phyloP scores from a whole-genome alignment of 768 basidiomycete species.

The Auricularia auricula-judae region DNA sequence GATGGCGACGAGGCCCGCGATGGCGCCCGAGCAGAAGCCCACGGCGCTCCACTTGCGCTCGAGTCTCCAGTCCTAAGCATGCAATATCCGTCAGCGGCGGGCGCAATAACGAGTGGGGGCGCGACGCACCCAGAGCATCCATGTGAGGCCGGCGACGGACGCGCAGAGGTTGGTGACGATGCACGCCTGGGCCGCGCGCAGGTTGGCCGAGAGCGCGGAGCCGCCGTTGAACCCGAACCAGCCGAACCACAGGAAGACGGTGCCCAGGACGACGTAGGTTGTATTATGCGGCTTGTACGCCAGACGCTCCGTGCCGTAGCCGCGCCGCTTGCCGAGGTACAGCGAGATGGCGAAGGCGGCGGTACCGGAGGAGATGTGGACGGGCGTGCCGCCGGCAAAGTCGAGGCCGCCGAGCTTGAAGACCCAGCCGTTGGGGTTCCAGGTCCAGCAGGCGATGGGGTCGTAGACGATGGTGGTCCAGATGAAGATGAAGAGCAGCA shows the following conservation, averaged over 20 bases:
- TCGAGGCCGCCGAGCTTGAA: conserved; percentile 73
- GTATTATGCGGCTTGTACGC: conserved; percentile 94
- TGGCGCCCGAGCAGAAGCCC: conserved; percentile 92
- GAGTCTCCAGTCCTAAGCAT: conserved; percentile 66
- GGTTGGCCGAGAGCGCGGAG: conserved; percentile 77
- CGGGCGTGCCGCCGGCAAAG: conserved; percentile 93
- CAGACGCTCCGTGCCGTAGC: conserved; percentile 82
- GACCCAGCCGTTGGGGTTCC: conserved; percentile 76
- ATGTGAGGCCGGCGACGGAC: conserved; percentile 75
- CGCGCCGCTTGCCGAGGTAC: conserved; percentile 83
- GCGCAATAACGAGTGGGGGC: background rate
- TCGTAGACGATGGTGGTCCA: conserved; percentile 89
- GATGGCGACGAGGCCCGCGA: conserved; percentile 82
- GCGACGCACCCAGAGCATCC: conserved; percentile 73
- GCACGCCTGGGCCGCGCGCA: conserved; percentile 80
- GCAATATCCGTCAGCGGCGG: too few relatives aligned
- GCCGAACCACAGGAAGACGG: conserved; percentile 83
- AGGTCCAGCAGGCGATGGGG: conserved; percentile 93
- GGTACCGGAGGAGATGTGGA: conserved; percentile 90
- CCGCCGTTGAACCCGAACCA: conserved; percentile 73
- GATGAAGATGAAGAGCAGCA: conserved; percentile 80
- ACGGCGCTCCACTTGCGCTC: conserved; percentile 91
- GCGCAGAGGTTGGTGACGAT: conserved; percentile 92
- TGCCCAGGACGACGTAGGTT: conserved; percentile 87
- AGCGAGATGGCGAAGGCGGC: conserved; percentile 86